Evolutionary conservation across 192 early-diverging fungal species (phyloP).

Genomic region (Linnemannia exigua): DNA sequence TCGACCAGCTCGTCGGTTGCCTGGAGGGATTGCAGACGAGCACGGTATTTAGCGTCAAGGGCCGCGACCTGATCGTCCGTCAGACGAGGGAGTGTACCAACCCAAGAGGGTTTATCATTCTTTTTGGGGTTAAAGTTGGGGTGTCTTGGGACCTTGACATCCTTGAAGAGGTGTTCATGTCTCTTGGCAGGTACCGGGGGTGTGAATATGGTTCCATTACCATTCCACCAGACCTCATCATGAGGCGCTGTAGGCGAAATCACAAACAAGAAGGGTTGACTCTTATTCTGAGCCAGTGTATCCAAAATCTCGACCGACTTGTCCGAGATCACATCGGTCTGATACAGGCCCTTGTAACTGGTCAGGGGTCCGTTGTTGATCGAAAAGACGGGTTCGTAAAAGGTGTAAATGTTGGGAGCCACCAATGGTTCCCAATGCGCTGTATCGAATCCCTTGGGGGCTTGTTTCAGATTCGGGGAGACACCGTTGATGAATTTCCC

Average conservation of each 20-base stretch:
- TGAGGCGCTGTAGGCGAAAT: slow-evolving; percentile 75
- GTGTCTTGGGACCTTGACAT: slow-evolving; percentile 66
- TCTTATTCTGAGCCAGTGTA: slow-evolving; percentile 53
- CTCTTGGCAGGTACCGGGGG: slow-evolving; percentile 72
- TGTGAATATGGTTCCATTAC: slow-evolving; percentile 44
- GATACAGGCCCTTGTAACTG: slow-evolving; percentile 62
- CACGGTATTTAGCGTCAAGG: slow-evolving; percentile 67
- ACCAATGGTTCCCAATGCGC: slow-evolving; percentile 62
- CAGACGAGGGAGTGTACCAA: slow-evolving; percentile 61
- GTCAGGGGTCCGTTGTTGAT: slow-evolving; percentile 67
- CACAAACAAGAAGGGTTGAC: slow-evolving; percentile 60
- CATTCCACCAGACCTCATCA: slow-evolving; percentile 60
- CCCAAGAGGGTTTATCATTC: slow-evolving; percentile 67
- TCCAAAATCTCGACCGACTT: slow-evolving; percentile 66
- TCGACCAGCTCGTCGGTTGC: slow-evolving; percentile 76
- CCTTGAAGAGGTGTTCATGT: slow-evolving; percentile 68
- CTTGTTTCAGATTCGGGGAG: slow-evolving; percentile 41
- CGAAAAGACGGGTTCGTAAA: slow-evolving; percentile 69
- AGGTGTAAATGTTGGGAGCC: slow-evolving; percentile 70
- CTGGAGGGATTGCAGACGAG: slow-evolving; percentile 68
- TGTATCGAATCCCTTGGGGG: slow-evolving; percentile 60
- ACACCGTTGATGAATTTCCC: slow-evolving; percentile 78
- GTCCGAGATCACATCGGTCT: slow-evolving; percentile 67
- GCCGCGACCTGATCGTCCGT: slow-evolving; percentile 47
- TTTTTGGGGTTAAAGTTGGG: slow-evolving; percentile 70